Percentiles rank a stretch among this genome's conserved stretches.
Conservation (phyloP, 2,329 filamentous ascomycete species). For the Nannizziopsis barbatae region DNA sequence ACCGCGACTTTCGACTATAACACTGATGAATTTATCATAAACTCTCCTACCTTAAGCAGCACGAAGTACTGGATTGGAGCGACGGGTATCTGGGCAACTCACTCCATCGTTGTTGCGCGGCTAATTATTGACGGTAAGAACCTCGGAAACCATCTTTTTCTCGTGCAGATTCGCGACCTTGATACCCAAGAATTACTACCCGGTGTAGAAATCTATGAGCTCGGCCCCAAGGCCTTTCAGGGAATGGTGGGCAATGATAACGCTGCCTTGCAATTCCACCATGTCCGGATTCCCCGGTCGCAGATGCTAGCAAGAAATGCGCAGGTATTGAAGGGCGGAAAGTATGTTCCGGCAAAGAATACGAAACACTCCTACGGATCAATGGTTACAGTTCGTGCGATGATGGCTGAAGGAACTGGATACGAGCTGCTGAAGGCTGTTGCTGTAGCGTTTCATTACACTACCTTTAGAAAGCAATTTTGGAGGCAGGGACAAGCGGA, state of each 20-base stretch:
- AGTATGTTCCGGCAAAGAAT: constrained; percentile 22
- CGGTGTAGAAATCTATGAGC: constrained; percentile 23
- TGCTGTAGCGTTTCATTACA: constrained; percentile 27
- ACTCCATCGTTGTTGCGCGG: constrained; percentile 24
- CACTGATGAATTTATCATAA: constrained; percentile 24
- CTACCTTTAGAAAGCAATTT: constrained; percentile 17
- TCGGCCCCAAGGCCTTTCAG: constrained; percentile 21
- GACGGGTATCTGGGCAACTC: constrained; percentile 21
- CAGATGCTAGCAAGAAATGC: constrained; percentile 25
- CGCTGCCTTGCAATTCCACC: constrained; percentile 26
- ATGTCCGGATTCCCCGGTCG: constrained; percentile 25
- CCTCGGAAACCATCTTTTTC: constrained; percentile 24
- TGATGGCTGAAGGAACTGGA: constrained; percentile 21
- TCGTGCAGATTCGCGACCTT: constrained; percentile 23
- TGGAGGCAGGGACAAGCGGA: constrained; percentile 9
- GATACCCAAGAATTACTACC: constrained; percentile 19
- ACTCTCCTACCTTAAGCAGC: constrained; percentile 21
- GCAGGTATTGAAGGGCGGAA: constrained; percentile 23
- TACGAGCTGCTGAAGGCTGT: constrained; percentile 26
- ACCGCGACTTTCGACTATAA: constrained; percentile 23
- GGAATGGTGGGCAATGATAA: constrained; percentile 21
- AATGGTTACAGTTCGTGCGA: constrained; percentile 26
- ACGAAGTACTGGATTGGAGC: constrained; percentile 27
- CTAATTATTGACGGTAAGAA: constrained; percentile 22
- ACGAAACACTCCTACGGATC: constrained; percentile 26